Base-by-base conservation (phyloP, 306 rosid species). In the Astragalus glycyphyllos region DNA sequence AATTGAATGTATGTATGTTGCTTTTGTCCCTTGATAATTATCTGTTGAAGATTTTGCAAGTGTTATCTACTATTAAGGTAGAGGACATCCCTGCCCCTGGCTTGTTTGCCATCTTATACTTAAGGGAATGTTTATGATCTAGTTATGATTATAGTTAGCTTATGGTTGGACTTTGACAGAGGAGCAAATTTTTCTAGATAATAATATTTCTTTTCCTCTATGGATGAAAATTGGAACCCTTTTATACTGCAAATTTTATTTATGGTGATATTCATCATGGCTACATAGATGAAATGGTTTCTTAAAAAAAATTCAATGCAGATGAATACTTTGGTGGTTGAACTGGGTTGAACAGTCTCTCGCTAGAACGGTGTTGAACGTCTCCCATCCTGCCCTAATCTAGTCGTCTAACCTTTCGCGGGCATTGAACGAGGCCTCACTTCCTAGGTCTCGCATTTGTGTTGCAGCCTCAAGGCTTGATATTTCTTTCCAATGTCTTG, bases 311-410 rank as follows among this genome's bases (percentile, higher is more conserved):
- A 6, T 68, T 80, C 16, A 20, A 35, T 58, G 34, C 71, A 81
- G 89, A 45, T 79, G 80, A 73, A 64, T 66, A 50, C 11, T 5
- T 34, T 2, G 64, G 6, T 13, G 82, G 38, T 13, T 78, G 38
- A 87, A 77, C n/a, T n/a, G n/a, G n/a, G n/a, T n/a, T n/a, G n/a
- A n/a, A n/a, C n/a, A n/a, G n/a, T n/a, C n/a, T n/a, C n/a, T n/a
- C n/a, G n/a, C n/a, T n/a, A n/a, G n/a, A n/a, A n/a, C n/a, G n/a
- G n/a, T n/a, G n/a, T n/a, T n/a, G n/a, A n/a, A n/a, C n/a, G n/a
- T n/a, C n/a, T n/a, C n/a, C n/a, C n/a, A n/a, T n/a, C n/a, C n/a
- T n/a, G n/a, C n/a, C n/a, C n/a, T n/a, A n/a, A n/a, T n/a, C n/a
- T n/a, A n/a, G n/a, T n/a, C n/a, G n/a, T n/a, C n/a, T n/a, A n/a